These are phyloP conservation scores for Xylaria longipes DNA, from an alignment of 495 filamentous ascomycete genomes.

Conservation along the genomic window DNA sequence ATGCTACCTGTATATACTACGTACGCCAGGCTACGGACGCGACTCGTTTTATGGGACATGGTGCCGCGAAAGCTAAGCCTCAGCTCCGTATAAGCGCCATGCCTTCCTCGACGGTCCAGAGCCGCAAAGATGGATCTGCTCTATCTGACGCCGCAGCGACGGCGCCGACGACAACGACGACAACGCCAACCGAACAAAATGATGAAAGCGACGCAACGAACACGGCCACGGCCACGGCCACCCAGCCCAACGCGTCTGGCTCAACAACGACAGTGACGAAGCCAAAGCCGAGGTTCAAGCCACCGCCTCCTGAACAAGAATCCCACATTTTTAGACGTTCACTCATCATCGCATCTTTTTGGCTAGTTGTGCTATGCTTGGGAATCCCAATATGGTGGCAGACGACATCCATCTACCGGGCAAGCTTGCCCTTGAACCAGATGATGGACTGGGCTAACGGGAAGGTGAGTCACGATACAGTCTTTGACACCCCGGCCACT, in stretches of 20 bases:
- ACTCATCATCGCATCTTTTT: slow-evolving; percentile 85
- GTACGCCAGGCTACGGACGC: slow-evolving; percentile 1
- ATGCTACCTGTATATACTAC: neutral
- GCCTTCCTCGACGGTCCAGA: slow-evolving; percentile 14
- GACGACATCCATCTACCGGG: slow-evolving; percentile 94
- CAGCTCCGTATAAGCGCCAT: slow-evolving; percentile 21
- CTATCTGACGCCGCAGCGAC: neutral
- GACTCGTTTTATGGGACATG: slow-evolving; percentile 13
- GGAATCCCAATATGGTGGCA: slow-evolving; percentile 96
- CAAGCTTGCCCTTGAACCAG: slow-evolving; percentile 77
- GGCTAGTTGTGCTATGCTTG: slow-evolving; percentile 82
- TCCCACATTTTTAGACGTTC: slow-evolving; percentile 71
- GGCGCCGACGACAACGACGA: neutral
- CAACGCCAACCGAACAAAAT: neutral
- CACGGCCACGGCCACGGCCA: neutral
- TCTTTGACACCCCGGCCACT: neutral
- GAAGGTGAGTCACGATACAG: slow-evolving; percentile 63
- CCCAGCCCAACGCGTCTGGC: neutral
- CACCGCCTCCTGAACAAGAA: slow-evolving; percentile 76
- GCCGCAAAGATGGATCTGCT: slow-evolving; percentile 21
- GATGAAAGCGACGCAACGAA: neutral
- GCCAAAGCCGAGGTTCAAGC: slow-evolving; percentile 37
- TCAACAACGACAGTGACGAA: neutral
- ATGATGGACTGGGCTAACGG: slow-evolving; percentile 96
- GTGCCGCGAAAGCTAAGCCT: slow-evolving; percentile 17